Conservation (phyloP, 2,329 filamentous ascomycete species). For the Aspergillus calidoustus region DNA sequence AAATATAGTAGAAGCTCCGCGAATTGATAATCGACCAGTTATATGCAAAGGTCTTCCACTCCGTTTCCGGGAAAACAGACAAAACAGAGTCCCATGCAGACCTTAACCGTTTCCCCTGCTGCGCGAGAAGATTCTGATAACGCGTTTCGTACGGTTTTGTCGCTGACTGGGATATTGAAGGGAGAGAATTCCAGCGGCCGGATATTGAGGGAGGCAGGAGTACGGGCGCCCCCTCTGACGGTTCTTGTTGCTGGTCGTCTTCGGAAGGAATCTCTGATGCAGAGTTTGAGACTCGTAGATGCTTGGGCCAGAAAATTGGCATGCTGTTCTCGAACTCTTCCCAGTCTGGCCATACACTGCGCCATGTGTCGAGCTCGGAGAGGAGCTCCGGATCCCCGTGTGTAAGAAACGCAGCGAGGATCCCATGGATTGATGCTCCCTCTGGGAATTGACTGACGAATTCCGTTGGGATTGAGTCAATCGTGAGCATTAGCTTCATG, state of each 20-base stretch:
- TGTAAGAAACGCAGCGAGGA: conserved; percentile 70
- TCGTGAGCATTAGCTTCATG: conserved; percentile 63
- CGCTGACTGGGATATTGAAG: background rate
- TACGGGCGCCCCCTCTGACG: too few species aligned
- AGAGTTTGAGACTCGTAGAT: conserved; percentile 44
- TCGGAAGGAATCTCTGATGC: conserved; percentile 16
- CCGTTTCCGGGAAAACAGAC: conserved; percentile 43
- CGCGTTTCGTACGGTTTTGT: conserved; percentile 32
- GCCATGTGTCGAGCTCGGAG: conserved; percentile 61
- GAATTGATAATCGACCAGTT: conserved; percentile 64
- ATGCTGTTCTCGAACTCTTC: conserved; percentile 63
- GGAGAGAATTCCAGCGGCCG: conserved; percentile 37
- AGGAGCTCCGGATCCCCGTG: conserved; percentile 52
- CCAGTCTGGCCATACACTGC: conserved; percentile 66
- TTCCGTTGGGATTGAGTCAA: conserved; percentile 60
- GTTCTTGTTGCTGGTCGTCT: background rate
- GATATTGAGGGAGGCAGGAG: conserved; percentile 43
- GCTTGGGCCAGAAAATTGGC: conserved; percentile 59
- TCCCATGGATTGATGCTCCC: conserved; percentile 68
- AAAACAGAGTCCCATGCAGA: conserved; percentile 55
- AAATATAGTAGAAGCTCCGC: conserved; percentile 62
- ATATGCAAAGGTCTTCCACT: conserved; percentile 52
- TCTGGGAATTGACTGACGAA: conserved; percentile 59
- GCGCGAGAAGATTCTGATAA: conserved; percentile 43
- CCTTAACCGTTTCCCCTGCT: conserved; percentile 60